Conservation (phyloP, 768 basidiomycete species). For the Hygrocybe punicea region DNA sequence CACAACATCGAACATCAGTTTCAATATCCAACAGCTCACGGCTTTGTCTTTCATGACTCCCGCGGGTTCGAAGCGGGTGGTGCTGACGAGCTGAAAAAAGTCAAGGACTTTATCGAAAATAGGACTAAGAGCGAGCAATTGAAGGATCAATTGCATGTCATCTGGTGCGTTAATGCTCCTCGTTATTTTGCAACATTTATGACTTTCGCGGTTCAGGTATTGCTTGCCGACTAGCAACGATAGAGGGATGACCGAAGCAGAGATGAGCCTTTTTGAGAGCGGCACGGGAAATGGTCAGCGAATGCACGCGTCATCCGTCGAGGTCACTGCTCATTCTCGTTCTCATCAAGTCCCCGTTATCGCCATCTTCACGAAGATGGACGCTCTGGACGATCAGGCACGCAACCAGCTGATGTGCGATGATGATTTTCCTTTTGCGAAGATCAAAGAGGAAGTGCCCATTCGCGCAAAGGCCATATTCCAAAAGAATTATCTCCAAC, state of each 20-base stretch:
- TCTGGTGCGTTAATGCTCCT: slow-evolving; percentile 32
- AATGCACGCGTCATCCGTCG: neutral
- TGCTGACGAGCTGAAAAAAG: slow-evolving; percentile 24
- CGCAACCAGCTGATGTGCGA: slow-evolving; percentile 10
- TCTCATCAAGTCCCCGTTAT: slow-evolving; percentile 38
- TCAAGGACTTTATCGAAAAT: slow-evolving; percentile 31
- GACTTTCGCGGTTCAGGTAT: slow-evolving; percentile 30
- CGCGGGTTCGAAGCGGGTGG: slow-evolving; percentile 39
- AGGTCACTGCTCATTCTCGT: neutral
- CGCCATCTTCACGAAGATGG: slow-evolving; percentile 39
- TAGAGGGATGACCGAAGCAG: slow-evolving; percentile 26
- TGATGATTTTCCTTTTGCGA: slow-evolving; percentile 8
- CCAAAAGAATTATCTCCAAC: slow-evolving; percentile 10
- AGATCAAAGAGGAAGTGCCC: slow-evolving; percentile 8
- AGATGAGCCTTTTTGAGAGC: slow-evolving; percentile 30
- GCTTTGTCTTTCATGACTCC: slow-evolving; percentile 44
- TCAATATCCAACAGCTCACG: slow-evolving; percentile 28
- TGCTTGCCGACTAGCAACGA: slow-evolving; percentile 32
- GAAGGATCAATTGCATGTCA: slow-evolving; percentile 34
- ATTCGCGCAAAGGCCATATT: slow-evolving; percentile 7
- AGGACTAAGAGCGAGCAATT: slow-evolving; percentile 16
- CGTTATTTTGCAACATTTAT: neutral
- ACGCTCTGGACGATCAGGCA: slow-evolving; percentile 25
- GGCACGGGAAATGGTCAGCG: slow-evolving; percentile 24
- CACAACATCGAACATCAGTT: slow-evolving; percentile 34